These are phyloP conservation scores for Trypanosoma melophagium DNA, from an alignment of 208 protist genomes.

Conservation along the genomic window DNA sequence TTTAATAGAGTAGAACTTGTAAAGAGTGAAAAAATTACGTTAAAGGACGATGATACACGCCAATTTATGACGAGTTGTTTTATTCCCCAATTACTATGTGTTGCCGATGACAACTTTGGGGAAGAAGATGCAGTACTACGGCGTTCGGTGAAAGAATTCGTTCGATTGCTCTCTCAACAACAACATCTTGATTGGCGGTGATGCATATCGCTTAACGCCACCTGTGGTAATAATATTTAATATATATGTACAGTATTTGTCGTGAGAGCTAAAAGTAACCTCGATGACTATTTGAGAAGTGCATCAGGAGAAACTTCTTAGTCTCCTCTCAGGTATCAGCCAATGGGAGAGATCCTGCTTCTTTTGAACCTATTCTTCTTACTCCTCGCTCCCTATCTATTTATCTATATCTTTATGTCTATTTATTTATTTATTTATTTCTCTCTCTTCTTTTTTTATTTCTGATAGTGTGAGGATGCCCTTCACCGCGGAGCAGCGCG, in stretches of 20 bases:
- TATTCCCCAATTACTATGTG: conserved; percentile 24
- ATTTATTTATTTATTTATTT: not conserved
- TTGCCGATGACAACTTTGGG: conserved; percentile 19
- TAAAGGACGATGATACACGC: conserved; percentile 11
- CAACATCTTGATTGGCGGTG: conserved; percentile 13
- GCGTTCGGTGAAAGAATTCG: conserved; percentile 3
- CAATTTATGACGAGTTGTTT: conserved; percentile 11
- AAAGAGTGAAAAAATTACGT: conserved; percentile 9
- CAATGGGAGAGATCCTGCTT: no score
- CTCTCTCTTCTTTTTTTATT: no score
- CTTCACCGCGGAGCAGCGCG: conserved; percentile 96
- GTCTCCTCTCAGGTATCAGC: no score
- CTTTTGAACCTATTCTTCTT: no score
- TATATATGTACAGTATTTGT: not conserved
- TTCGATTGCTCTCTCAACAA: conserved; percentile 10
- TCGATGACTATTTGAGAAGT: no score
- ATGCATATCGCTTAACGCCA: not conserved
- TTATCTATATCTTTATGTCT: not conserved
- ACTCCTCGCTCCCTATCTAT: not conserved
- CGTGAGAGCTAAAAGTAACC: no score
- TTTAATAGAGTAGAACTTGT: not conserved
- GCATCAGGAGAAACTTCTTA: no score
- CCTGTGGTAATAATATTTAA: not conserved
- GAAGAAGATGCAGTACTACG: conserved; percentile 21
- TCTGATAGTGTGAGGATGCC: conserved; percentile 25